Base-by-base conservation (phyloP, 192 early-diverging fungal species). In the Umbelopsis isabellina region DNA sequence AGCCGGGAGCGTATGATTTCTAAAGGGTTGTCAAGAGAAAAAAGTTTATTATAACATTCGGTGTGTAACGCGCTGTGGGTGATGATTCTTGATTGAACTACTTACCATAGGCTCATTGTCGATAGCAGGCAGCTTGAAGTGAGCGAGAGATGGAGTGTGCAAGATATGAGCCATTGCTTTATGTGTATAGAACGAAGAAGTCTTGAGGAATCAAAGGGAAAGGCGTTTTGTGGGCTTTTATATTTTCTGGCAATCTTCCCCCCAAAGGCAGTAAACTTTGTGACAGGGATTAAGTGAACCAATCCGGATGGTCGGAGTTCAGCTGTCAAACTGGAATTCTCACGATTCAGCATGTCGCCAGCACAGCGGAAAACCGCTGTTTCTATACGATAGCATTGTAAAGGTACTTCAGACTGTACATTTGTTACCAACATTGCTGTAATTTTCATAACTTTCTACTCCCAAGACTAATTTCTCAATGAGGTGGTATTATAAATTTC, bases 21-120 rank as follows among this genome's bases (percentile, higher is more conserved):
- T 73, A 58, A n/a, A 44, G 7, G 30, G n/a, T 67, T 41, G 53
- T n/a, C 20, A 46, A 23, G 6, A 23, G 6, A 30, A 45, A 44
- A n/a, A 45, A 20, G 5, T 44, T 13, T 51, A 61, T 7, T 20
- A 10, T 35, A 4, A 46, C 33, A 27, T 13, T 2, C 0, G 6
- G 21, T 21, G 10, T 18, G 18, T 53, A 21, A 61, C 55, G 55
- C 55, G 55, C n/a, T 61, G 33, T 33, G 27, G 27, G 27, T 30
- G 11, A n/a, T 35, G 16, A n/a, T 12, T 15, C 22, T 27, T 10
- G 48, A 21, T 5, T 16, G 6, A 46, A 15, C 21, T 35, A 27
- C 75, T 61, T 80, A 89, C 88, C 86, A 92, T 93, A 37, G 93
- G 91, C 88, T 97, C 96, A 80, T 97, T 97, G 45, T 80, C 71